Conservation (phyloP, 306 rosid genomes). For the Cicer pinnatifidum region DNA sequence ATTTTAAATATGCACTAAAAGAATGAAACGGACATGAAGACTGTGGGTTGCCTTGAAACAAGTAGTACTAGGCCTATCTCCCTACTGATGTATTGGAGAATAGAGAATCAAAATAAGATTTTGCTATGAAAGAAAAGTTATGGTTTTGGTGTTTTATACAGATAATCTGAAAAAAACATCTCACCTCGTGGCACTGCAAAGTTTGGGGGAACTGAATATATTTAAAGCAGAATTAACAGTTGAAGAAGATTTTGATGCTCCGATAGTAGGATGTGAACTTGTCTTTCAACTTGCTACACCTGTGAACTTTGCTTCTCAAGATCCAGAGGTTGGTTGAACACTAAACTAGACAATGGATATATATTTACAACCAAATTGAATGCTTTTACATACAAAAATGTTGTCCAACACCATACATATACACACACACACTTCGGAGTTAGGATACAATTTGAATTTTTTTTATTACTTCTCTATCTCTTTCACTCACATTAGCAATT, state of each 20-base stretch:
- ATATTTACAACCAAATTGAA: not conserved
- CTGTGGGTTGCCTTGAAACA: not conserved
- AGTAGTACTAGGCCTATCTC: not conserved
- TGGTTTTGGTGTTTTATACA: slow-evolving; percentile 41
- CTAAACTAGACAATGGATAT: not conserved
- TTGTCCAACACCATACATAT: no score
- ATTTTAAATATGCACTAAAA: not conserved
- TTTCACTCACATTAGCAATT: no score
- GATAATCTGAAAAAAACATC: slow-evolving; percentile 61
- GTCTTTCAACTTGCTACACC: slow-evolving; percentile 93
- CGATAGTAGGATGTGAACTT: slow-evolving; percentile 68
- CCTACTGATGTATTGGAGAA: slow-evolving; percentile 11
- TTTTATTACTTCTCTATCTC: no score
- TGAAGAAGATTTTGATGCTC: slow-evolving; percentile 68
- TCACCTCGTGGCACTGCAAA: slow-evolving; percentile 63
- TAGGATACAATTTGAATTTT: no score
- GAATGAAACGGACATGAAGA: not conserved
- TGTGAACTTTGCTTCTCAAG: slow-evolving; percentile 75
- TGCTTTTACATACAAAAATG: not conserved
- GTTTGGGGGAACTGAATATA: slow-evolving; percentile 63
- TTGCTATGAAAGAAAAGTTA: not conserved
- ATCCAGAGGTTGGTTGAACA: slow-evolving; percentile 72
- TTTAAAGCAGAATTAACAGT: slow-evolving; percentile 69
- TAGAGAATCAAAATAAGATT: not conserved
- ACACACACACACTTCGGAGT: no score